phyloP scores from a whole-genome alignment of 140 eudicot species.

The Erigeron philadelphicus region DNA sequence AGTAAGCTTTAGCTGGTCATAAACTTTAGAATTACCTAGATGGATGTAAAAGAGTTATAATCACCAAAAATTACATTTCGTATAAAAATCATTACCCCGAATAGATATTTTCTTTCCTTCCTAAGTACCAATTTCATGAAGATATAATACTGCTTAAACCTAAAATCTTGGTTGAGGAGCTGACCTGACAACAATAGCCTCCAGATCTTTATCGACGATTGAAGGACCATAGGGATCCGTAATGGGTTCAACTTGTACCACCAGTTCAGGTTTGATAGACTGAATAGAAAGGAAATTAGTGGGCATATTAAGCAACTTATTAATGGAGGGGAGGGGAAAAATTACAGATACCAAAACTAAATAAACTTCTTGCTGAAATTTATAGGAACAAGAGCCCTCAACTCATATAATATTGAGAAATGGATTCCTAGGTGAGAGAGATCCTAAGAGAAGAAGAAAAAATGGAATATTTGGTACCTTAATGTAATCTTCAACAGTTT shows the following conservation, averaged over 20 bases:
- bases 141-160: slow-evolving; percentile 8
- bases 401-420: neutral
- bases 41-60: too few relatives aligned
- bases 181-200: slow-evolving; percentile 93
- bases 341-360: neutral
- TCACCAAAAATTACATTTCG: too few relatives aligned
- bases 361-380: too few relatives aligned
- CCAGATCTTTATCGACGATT: slow-evolving; percentile 65
- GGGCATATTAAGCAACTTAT: slow-evolving; percentile 12
- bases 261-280: slow-evolving; percentile 82
- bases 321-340: slow-evolving; percentile 11
- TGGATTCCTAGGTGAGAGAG: neutral
- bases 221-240: slow-evolving; percentile 95
- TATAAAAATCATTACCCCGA: neutral
- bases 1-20: too few relatives aligned
- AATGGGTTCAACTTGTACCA: slow-evolving; percentile 80
- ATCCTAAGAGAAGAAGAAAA: slow-evolving; percentile 5
- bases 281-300: slow-evolving; percentile 26
- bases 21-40: too few relatives aligned
- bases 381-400: too few relatives aligned
- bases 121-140: neutral
- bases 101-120: neutral
- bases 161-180: slow-evolving; percentile 14
- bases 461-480: slow-evolving; percentile 46
- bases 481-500: slow-evolving; percentile 65